Conservation (phyloP, 73 alveolate genomes). For the Paramecium bursaria region DNA sequence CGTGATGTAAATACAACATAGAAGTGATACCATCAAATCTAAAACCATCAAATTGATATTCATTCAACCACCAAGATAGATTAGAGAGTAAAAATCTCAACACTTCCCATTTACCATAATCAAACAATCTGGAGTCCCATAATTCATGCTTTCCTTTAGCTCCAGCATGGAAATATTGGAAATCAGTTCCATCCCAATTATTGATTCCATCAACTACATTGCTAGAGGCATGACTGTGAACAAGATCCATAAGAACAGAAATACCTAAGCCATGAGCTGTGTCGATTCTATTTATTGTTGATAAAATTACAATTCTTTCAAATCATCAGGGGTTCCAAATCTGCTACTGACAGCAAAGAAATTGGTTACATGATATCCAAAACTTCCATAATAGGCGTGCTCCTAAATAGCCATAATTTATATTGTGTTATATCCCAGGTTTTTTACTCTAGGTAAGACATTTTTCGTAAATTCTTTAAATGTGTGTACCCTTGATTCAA, state of each 20-base stretch:
- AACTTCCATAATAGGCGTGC: slow-evolving; percentile 96
- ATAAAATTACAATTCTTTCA: slow-evolving; percentile 80
- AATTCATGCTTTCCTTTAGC: slow-evolving; percentile 93
- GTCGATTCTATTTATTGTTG: slow-evolving; percentile 72
- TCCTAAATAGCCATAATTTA: slow-evolving; percentile 98
- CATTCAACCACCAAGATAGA: slow-evolving; percentile 92
- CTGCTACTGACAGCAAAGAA: slow-evolving; percentile 90
- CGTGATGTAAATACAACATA: slow-evolving; percentile 98
- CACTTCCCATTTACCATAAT: slow-evolving; percentile 94
- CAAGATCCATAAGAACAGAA: slow-evolving; percentile 94
- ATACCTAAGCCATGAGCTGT: slow-evolving; percentile 94
- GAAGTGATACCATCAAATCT: slow-evolving; percentile 99
- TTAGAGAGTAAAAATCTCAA: slow-evolving; percentile 95
- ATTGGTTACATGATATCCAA: slow-evolving; percentile 98
- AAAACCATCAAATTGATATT: slow-evolving; percentile 98
- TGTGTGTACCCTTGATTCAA: slow-evolving; percentile 92
- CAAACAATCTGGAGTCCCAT: slow-evolving; percentile 98
- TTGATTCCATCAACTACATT: slow-evolving; percentile 97
- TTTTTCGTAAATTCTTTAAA: slow-evolving; percentile 91
- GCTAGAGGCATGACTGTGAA: slow-evolving; percentile 96
- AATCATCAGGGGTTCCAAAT: slow-evolving; percentile 99
- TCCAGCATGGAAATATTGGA: slow-evolving; percentile 97
- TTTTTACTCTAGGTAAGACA: slow-evolving; percentile 91
- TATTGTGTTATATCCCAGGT: slow-evolving; percentile 95
- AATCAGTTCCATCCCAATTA: slow-evolving; percentile 98